Percentiles rank a stretch among this genome's conserved stretches.
Evolutionary conservation across 2,329 filamentous ascomycete genomes (phyloP).

Genomic region (Lanzia echinophila): DNA sequence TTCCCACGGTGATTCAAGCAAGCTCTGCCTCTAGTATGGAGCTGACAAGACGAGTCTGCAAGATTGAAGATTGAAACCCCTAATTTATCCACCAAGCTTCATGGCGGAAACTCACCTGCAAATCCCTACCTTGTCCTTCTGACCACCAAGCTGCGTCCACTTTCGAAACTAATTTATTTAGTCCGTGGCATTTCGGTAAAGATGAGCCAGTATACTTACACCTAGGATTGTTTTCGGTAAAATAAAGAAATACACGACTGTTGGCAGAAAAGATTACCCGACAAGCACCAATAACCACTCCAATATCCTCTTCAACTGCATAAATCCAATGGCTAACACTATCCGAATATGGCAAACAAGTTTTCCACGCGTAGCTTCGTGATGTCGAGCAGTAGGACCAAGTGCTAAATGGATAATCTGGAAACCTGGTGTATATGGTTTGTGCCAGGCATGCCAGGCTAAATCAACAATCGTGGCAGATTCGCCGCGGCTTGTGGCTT

Average conservation of each 20-base stretch:
- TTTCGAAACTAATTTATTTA: background rate
- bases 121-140: constrained; percentile 8
- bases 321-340: constrained; percentile 6
- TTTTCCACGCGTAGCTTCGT: background rate
- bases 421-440: background rate
- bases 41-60: no score
- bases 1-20: no score
- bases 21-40: no score
- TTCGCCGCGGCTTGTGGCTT: background rate
- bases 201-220: background rate
- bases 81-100: background rate
- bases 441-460: background rate
- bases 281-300: background rate
- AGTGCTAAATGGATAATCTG: background rate
- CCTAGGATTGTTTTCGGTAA: background rate
- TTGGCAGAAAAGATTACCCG: background rate
- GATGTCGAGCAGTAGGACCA: background rate
- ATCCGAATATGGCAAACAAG: background rate
- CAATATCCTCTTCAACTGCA: background rate
- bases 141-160: constrained; percentile 7
- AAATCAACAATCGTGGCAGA: background rate
- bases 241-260: background rate
- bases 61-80: no score
- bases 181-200: constrained; percentile 1
- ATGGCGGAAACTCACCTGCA: background rate